These are phyloP conservation scores for Penicillium taxi DNA, from an alignment of 495 filamentous ascomycete species.

Conservation along the genomic window DNA sequence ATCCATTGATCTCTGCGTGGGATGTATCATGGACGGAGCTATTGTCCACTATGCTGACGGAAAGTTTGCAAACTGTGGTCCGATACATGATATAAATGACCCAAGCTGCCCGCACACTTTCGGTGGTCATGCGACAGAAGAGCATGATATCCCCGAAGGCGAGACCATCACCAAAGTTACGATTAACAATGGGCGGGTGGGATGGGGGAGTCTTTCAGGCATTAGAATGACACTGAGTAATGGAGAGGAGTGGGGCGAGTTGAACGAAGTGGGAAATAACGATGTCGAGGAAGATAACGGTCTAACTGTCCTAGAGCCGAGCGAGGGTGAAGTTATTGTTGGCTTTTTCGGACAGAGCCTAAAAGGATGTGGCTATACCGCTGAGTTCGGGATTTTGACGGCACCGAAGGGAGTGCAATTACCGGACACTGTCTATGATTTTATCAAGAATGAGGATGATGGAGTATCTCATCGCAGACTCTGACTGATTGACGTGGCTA, in stretches of 20 bases:
- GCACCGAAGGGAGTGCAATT: slow-evolving; percentile 27
- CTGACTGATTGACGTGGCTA: too few relatives aligned
- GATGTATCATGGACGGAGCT: slow-evolving; percentile 29
- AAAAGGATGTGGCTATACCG: slow-evolving; percentile 2
- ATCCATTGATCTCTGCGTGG: slow-evolving; percentile 31
- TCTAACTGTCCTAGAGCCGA: slow-evolving; percentile 18
- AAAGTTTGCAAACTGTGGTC: slow-evolving; percentile 25
- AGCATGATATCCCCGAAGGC: slow-evolving; percentile 18
- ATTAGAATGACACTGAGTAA: slow-evolving; percentile 29
- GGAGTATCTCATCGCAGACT: too few relatives aligned
- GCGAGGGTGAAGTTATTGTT: slow-evolving; percentile 25
- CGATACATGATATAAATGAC: slow-evolving; percentile 4
- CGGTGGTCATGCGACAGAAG: slow-evolving; percentile 24
- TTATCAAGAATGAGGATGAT: too few relatives aligned
- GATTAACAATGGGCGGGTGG: slow-evolving; percentile 7
- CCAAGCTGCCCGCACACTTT: slow-evolving; percentile 7
- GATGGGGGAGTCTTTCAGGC: slow-evolving; percentile 18
- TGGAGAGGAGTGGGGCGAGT: slow-evolving; percentile 22
- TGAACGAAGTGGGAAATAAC: slow-evolving; percentile 15
- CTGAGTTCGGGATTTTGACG: slow-evolving; percentile 36
- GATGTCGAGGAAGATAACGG: not conserved
- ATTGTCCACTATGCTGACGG: slow-evolving; percentile 32
- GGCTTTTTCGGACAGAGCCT: slow-evolving; percentile 35
- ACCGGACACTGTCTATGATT: slow-evolving; percentile 28
- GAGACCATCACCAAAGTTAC: slow-evolving; percentile 25